Percentiles rank a stretch among this genome's conserved stretches.
phyloP scores from a whole-genome alignment of 257 asterid genomes.

The Perilla frutescens region DNA sequence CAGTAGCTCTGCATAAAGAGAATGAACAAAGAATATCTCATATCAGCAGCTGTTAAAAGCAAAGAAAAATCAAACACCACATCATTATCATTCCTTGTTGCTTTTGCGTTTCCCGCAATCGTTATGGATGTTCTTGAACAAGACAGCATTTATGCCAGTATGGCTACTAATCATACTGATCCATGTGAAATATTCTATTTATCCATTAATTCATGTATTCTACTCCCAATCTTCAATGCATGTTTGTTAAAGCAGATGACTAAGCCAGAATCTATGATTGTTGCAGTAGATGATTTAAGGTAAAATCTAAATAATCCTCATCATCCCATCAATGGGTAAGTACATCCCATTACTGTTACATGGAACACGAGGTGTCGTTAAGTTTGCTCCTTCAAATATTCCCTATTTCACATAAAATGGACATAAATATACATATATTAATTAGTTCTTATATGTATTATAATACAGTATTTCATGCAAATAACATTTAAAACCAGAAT shows the following conservation, averaged over 20 bases:
- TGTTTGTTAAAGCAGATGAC: background rate
- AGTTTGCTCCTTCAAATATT: background rate
- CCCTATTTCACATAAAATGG: background rate
- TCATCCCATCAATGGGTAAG: constrained; percentile 12
- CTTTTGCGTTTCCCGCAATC: constrained; percentile 20
- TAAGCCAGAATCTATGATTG: background rate
- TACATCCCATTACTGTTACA: background rate
- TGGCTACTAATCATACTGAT: background rate
- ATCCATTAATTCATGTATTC: constrained; percentile 3
- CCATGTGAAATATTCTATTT: background rate
- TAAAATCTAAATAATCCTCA: constrained; percentile 8
- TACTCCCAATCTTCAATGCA: constrained; percentile 12
- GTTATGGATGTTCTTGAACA: constrained; percentile 10
- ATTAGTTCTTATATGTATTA: background rate
- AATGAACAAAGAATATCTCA: constrained; percentile 26
- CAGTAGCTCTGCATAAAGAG: constrained; percentile 65
- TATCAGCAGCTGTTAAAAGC: constrained; percentile 31
- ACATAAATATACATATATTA: background rate
- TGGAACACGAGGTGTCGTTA: constrained; percentile 3
- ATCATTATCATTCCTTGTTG: constrained; percentile 19
- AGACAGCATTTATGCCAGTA: constrained; percentile 13
- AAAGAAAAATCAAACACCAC: constrained; percentile 20
- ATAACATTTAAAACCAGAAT: constrained; percentile 25
- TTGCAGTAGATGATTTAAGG: constrained; percentile 1
- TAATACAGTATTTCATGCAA: constrained; percentile 1